Conservation (phyloP, 495 filamentous ascomycete genomes). For the Bacidia rubella region DNA sequence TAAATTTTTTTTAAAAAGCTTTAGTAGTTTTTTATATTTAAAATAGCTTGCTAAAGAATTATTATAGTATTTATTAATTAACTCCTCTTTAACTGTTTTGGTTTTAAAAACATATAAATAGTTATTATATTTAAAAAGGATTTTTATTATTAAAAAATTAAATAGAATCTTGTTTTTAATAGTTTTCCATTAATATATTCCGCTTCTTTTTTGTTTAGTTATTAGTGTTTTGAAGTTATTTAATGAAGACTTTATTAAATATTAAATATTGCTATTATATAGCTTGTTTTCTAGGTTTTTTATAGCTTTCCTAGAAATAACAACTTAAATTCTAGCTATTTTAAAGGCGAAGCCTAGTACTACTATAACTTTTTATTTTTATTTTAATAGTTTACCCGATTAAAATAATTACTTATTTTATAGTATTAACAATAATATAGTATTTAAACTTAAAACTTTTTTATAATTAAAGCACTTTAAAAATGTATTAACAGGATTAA, state of each 20-base stretch:
- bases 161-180: background rate
- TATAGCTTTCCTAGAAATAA: background rate
- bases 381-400: background rate
- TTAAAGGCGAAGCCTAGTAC: conserved; percentile 3
- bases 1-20: background rate
- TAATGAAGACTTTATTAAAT: background rate
- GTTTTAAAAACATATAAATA: too few relatives aligned
- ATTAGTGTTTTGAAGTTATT: background rate
- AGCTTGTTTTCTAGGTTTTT: background rate
- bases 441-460: background rate
- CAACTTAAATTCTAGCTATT: background rate
- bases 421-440: background rate
- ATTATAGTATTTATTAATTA: too few relatives aligned
- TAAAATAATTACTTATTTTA: conserved; percentile 4
- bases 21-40: background rate
- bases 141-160: background rate
- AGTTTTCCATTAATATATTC: background rate
- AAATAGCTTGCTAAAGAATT: background rate
- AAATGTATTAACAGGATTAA: background rate
- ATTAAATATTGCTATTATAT: background rate
- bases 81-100: too few relatives aligned
- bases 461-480: conserved; percentile 1
- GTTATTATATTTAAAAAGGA: too few relatives aligned
- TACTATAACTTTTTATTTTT: conserved; percentile 3
- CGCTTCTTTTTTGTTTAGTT: background rate